These are phyloP conservation scores for Capsicum rhomboideum DNA, from an alignment of 257 asterid species.

Conservation along the genomic window DNA sequence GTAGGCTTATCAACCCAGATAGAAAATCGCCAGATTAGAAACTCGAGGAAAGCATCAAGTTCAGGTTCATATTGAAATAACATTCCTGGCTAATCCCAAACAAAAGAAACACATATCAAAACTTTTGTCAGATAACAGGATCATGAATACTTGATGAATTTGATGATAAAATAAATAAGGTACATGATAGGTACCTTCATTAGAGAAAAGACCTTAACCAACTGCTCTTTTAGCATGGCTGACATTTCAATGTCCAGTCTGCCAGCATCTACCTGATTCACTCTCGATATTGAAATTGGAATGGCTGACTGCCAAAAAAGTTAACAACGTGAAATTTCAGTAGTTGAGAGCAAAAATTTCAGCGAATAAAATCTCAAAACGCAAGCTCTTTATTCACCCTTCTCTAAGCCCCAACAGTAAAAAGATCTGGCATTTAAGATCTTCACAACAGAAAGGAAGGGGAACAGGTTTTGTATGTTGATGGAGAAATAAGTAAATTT, in stretches of 20 bases:
- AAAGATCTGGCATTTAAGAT: background rate
- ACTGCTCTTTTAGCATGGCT: constrained; percentile 91
- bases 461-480: background rate
- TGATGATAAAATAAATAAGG: constrained; percentile 6
- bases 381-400: background rate
- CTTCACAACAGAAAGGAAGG: background rate
- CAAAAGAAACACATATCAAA: constrained; percentile 27
- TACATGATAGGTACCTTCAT: constrained; percentile 62
- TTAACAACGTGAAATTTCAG: background rate
- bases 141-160: constrained; percentile 1
- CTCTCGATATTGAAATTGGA: constrained; percentile 86
- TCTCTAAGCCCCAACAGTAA: background rate
- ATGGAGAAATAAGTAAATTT: background rate
- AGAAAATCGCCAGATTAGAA: constrained; percentile 93
- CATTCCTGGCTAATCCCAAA: constrained; percentile 97
- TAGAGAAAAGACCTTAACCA: constrained; percentile 76
- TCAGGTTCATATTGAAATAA: constrained; percentile 91
- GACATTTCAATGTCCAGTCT: constrained; percentile 95
- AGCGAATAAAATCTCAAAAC: background rate
- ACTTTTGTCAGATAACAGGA: constrained; percentile 8
- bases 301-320: constrained; percentile 45
- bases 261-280: constrained; percentile 81
- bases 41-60: constrained; percentile 90
- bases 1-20: constrained; percentile 99
- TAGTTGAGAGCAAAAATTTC: background rate